Evolutionary conservation across 495 filamentous ascomycete genomes (phyloP), one percentile per base, ranked within the genome.

Genomic region (Neurospora discreta): DNA sequence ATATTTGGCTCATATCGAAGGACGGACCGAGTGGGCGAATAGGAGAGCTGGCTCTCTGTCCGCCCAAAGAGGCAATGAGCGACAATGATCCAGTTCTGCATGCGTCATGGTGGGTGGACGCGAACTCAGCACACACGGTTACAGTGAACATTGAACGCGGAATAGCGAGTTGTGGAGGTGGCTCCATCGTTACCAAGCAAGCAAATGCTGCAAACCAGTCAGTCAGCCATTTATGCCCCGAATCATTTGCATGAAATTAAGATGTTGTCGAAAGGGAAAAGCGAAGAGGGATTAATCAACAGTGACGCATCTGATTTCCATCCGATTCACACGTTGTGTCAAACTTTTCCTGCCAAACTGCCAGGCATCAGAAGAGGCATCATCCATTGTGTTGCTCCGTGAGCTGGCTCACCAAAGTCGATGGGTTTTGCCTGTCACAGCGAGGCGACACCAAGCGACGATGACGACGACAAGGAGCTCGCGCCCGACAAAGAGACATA

Each of bases 61-160:
- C 42, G n/a, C 71, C 70, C 39, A 71, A 74, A 71, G 46, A n/a
- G 73, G 75, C 39, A 71, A 71, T 38, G 75, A 73, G 73, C 65
- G 71, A 68, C 75, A 20, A 33, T 71, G 72, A 43, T 68, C 70
- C 70, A 71, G 71, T 71, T 74, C 60, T 74, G 70, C 68, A 68
- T 73, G 73, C 73, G 52, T 42, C 58, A 39, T 69, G 15, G 39
- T 18, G 26, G 15, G 39, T 18, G 26, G 68, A 20, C 67, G 30
- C 15, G 39, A 44, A 43, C 42, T 60, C 68, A 58, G 39, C 69
- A 65, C 36, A 52, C 44, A 71, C 39, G 16, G 43, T 39, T 41
- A 70, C 65, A 58, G 44, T 26, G 23, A 26, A 33, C 33, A 52
- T 4, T 26, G 52, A 58, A 40, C n/a, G 69, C 69, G 72, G 69